These are phyloP conservation scores for Aureobasidium pullulans DNA, from an alignment of 2,329 filamentous ascomycete genomes.

Conservation along the genomic window DNA sequence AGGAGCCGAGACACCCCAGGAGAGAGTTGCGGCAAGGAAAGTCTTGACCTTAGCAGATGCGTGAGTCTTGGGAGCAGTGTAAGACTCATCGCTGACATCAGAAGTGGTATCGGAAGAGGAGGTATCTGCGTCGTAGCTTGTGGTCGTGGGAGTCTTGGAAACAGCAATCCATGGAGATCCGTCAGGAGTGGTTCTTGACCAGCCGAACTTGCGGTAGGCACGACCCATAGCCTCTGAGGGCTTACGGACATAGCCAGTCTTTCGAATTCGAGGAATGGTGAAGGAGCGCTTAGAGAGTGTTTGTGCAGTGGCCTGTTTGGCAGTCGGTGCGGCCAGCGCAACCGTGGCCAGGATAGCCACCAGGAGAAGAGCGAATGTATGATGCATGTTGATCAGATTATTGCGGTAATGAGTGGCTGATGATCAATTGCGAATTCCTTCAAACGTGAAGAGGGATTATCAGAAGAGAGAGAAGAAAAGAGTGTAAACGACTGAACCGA, in stretches of 20 bases:
- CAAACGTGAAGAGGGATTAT: background rate
- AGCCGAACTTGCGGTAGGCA: conserved; percentile 60
- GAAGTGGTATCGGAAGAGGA: conserved; percentile 5
- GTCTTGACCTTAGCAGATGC: background rate
- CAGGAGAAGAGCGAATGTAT: background rate
- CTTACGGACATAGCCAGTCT: conserved; percentile 48
- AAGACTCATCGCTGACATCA: background rate
- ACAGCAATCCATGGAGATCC: background rate
- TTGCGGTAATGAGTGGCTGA: background rate
- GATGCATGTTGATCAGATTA: background rate
- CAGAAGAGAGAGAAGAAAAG: background rate
- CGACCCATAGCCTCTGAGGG: conserved; percentile 57
- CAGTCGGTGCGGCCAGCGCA: conserved; percentile 40
- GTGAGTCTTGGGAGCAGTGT: background rate
- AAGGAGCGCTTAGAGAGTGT: conserved; percentile 50
- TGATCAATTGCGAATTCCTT: background rate
- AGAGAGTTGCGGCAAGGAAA: background rate
- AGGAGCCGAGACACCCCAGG: background rate
- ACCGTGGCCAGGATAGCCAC: conserved; percentile 33
- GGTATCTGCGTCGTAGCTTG: background rate
- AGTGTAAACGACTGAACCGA: conserved; percentile 4
- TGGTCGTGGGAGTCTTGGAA: background rate
- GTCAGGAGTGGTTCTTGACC: conserved; percentile 12
- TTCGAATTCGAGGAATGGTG: conserved; percentile 52
- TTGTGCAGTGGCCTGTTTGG: conserved; percentile 21